Base-by-base conservation (phyloP, 306 rosid genomes). In the Casuarina cunninghamiana region DNA sequence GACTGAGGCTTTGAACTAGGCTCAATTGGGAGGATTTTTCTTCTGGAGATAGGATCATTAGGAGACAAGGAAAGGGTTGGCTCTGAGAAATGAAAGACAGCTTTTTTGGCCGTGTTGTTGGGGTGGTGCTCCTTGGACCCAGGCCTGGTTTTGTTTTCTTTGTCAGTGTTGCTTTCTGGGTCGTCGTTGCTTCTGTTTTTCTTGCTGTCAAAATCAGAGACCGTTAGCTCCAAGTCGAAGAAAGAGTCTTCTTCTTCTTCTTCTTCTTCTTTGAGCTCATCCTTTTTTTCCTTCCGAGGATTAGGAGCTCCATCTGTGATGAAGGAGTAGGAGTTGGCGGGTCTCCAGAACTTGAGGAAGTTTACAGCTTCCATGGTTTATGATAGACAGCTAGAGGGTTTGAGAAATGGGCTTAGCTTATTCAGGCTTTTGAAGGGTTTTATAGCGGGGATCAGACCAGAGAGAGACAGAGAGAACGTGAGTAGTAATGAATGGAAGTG, bases 11-110 rank as follows among this genome's bases (percentile, higher is more conserved):
- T 95, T 3, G 88, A 81, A 54, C 70, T 51, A 44, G 94, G 93
- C 38, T 91, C 93, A 7, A 95, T 80, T 0, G 97, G 98, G 67
- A 91, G 97, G 68, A 95, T 77, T 83, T 89, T 95, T 9, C 97
- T 80, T 73, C 90, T 91, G 2, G 97, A 93, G 39, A 91, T 86
- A 1, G 90, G 76, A 73, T 94, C 96, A 26, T 78, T 74, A 2
- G 87, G 71, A 16, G 91, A 84, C 19, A 73, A 60, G 49, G 81
- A 71, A 77, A 76, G 78, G 4, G 78, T 8, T 5, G 86, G 77
- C 32, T 86, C 48, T 5, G 80, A n/a, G 57, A 72, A 71, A 44
- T 65, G 46, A 75, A 76, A 35, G 76, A 63, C 50, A 2, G 35
- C 54, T 2, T 42, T 57, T 44, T 74, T 32, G 42, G 67, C 26